A percentile compares a stretch with the other conserved stretches of the same genome.
phyloP scores from a whole-genome alignment of 768 basidiomycete genomes.

The Austroboletus eburneus region DNA sequence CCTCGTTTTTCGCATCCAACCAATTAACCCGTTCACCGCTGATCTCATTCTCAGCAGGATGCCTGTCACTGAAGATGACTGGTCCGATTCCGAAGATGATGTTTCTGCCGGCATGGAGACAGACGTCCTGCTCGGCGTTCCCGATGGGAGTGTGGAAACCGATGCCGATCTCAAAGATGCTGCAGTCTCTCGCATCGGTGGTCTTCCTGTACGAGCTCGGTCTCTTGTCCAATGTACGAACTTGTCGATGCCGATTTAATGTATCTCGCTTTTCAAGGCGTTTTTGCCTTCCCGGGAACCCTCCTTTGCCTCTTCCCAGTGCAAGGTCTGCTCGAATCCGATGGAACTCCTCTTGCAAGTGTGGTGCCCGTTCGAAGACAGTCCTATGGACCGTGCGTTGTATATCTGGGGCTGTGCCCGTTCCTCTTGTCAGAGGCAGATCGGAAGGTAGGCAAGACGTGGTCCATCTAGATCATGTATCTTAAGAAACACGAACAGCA shows the following conservation, averaged over 20 bases:
- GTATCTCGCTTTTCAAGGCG: conserved; percentile 54
- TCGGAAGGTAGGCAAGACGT: conserved; percentile 61
- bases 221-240: conserved; percentile 44
- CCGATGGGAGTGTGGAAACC: conserved; percentile 65
- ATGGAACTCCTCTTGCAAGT: conserved; percentile 85
- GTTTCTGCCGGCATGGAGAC: conserved; percentile 55
- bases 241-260: conserved; percentile 42
- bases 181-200: conserved; percentile 86
- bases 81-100: conserved; percentile 82
- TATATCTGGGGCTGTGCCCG: conserved; percentile 84
- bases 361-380: conserved; percentile 87
- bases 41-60: conserved; percentile 27
- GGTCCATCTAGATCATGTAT: conserved; percentile 4
- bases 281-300: conserved; percentile 66
- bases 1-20: conserved; percentile 12
- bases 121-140: conserved; percentile 72
- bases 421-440: conserved; percentile 65
- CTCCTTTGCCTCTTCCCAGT: conserved; percentile 57
- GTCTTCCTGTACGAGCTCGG: conserved; percentile 73
- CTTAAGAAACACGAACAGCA: conserved; percentile 36
- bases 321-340: conserved; percentile 64
- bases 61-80: conserved; percentile 53
- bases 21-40: conserved; percentile 2
- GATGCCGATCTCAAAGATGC: conserved; percentile 63
- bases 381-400: conserved; percentile 77